These are phyloP conservation scores for Aphanomyces cochlioides DNA, from an alignment of 352 stramenopile genomes.

Conservation along the genomic window DNA sequence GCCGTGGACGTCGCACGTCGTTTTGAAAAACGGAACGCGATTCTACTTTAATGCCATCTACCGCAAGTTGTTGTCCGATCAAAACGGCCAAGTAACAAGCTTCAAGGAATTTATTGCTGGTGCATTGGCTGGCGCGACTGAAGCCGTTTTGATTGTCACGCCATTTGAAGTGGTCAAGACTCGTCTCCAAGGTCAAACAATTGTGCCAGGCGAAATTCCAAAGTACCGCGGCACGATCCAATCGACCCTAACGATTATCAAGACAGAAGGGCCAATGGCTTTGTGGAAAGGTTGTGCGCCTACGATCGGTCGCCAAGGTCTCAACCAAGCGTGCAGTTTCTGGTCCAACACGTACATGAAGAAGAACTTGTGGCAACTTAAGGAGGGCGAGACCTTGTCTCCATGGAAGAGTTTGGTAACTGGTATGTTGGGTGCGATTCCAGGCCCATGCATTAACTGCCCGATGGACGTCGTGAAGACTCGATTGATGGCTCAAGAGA, in stretches of 20 bases:
- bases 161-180: constrained; percentile 99
- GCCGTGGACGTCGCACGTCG: constrained; percentile 86
- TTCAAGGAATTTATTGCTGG: constrained; percentile 86
- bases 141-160: constrained; percentile 96
- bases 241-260: constrained; percentile 88
- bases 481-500: constrained; percentile 88
- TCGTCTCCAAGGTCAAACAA: constrained; percentile 93
- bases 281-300: constrained; percentile 95
- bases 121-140: constrained; percentile 90
- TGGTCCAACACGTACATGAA: constrained; percentile 95
- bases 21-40: constrained; percentile 87
- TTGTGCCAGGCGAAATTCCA: constrained; percentile 66
- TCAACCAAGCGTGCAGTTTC: constrained; percentile 98
- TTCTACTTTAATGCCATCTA: constrained; percentile 89
- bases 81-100: constrained; percentile 77
- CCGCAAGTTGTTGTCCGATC: constrained; percentile 62
- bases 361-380: constrained; percentile 77
- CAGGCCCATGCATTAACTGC: constrained; percentile 85
- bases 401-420: constrained; percentile 94
- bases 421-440: constrained; percentile 85
- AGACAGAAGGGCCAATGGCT: constrained; percentile 90
- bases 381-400: constrained; percentile 84
- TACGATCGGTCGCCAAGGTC: constrained; percentile 96
- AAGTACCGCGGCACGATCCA: constrained; percentile 90
- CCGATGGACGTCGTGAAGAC: constrained; percentile 97